A percentile compares a stretch with the other conserved stretches of the same genome.
Evolutionary conservation across 148 eudicot species (phyloP).

Genomic region (Camellia sinensis): DNA sequence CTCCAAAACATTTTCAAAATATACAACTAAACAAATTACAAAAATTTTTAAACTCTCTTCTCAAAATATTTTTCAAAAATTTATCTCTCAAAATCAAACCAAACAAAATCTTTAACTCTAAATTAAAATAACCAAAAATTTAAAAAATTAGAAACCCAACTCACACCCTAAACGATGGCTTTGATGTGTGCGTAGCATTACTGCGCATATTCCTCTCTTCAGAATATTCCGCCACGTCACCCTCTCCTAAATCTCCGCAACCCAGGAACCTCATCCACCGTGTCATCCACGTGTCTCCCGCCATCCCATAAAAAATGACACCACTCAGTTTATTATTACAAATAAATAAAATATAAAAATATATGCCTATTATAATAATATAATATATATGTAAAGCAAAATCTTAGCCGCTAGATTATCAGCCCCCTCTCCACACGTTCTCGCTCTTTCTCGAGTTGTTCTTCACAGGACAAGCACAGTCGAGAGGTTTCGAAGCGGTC

Average conservation of each 20-base stretch:
- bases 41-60: no score
- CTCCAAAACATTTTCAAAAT: no score
- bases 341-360: not conserved
- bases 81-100: no score
- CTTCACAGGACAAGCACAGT: constrained; percentile 7
- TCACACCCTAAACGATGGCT: no score
- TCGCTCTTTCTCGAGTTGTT: not conserved
- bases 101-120: no score
- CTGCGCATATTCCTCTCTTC: not conserved
- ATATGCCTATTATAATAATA: no score
- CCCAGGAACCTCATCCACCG: not conserved
- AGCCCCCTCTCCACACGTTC: not conserved
- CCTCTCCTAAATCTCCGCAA: not conserved
- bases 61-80: no score
- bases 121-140: no score
- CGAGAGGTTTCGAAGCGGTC: not conserved
- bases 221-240: not conserved
- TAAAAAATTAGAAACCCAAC: no score
- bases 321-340: not conserved
- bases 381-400: not conserved
- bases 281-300: constrained; percentile 12
- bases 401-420: constrained; percentile 30
- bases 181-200: no score
- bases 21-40: no score
- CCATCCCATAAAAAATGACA: constrained; percentile 2